Base-by-base conservation (phyloP, 495 filamentous ascomycete species). In the Lophium mytilinum region DNA sequence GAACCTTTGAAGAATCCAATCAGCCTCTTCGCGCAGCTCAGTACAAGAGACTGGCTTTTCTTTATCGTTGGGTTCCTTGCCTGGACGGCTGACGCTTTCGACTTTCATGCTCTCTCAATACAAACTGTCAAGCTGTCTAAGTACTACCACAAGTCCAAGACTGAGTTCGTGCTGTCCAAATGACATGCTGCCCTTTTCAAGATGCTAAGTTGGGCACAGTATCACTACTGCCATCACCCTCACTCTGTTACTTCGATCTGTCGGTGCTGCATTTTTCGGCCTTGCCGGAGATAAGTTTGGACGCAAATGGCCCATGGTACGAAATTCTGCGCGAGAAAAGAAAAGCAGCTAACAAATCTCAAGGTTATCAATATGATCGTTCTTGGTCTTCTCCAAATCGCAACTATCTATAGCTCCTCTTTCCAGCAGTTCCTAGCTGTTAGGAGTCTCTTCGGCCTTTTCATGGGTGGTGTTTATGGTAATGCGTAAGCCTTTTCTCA, bases 401-500 rank as follows among this genome's bases (percentile, higher is more conserved):
- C 78, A 3, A 89, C 86, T 17, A 86, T 86, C 60, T 91, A 86
- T 65, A 79, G 79, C 63, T 50, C 55, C 0, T 88, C 81, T 0
- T 90, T 86, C 66, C 65, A 75, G 50, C 75, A 84, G 63, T 90
- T 90, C 66, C 68, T 90, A 36, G 85, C 78, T 34, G 86, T 89
- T 1, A 69, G 85, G 18, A 76, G 77, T 45, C 67, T 90, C 10
- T 90, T 89, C 66, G 87, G 87, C n/a, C 71, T 91, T 52, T 86
- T 87, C 50, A 91, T 90, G 87, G 87, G 87, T 19, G 87, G 87
- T 47, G 81, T 91, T 14, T 91, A 89, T 70, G 87, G 87, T 43
- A 84, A 88, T 65, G 83, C 86, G n/a, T n/a, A n/a, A n/a, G n/a
- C n/a, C n/a, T n/a, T n/a, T n/a, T n/a, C n/a, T n/a, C n/a, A n/a